Percentiles rank a stretch among this genome's conserved stretches.
These are phyloP conservation scores for Alternaria gansuensis DNA, from an alignment of 2,329 filamentous ascomycete genomes.

Conservation along the genomic window DNA sequence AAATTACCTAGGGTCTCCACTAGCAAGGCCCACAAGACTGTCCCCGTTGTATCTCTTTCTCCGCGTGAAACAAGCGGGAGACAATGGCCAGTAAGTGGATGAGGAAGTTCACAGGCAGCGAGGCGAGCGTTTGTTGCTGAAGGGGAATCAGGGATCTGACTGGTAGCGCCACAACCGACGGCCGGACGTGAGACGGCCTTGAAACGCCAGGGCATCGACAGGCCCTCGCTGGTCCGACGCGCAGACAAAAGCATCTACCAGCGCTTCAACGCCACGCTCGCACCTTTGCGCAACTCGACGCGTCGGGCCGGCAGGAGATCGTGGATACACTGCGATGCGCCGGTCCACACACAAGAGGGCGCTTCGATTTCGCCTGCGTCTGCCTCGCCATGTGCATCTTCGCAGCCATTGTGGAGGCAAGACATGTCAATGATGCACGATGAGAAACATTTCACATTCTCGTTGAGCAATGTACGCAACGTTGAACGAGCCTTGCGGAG, in stretches of 20 bases:
- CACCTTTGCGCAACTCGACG: slow-evolving; percentile 31
- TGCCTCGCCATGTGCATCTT: slow-evolving; percentile 5
- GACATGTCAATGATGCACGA: neutral
- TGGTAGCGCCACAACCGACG: slow-evolving; percentile 43
- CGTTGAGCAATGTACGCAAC: slow-evolving; percentile 8
- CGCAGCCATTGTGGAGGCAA: neutral
- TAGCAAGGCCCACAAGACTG: slow-evolving; percentile 38
- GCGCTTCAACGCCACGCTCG: slow-evolving; percentile 43
- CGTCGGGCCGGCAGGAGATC: slow-evolving; percentile 41
- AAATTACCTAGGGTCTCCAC: slow-evolving; percentile 34
- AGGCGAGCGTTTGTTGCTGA: slow-evolving; percentile 42
- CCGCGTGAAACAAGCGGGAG: slow-evolving; percentile 48
- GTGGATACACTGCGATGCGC: slow-evolving; percentile 30
- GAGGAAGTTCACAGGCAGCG: slow-evolving; percentile 36
- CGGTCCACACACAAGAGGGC: slow-evolving; percentile 12
- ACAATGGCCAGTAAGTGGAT: slow-evolving; percentile 40
- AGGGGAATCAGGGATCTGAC: slow-evolving; percentile 27
- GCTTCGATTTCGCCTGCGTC: slow-evolving; percentile 9
- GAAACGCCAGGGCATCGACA: slow-evolving; percentile 25
- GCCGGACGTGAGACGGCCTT: slow-evolving; percentile 35
- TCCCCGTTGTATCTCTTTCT: slow-evolving; percentile 30
- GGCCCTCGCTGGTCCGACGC: slow-evolving; percentile 35
- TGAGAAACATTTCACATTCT: slow-evolving; percentile 5
- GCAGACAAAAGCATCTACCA: slow-evolving; percentile 26
- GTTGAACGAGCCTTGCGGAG: slow-evolving; percentile 13